Evolutionary conservation across 1,284 basidiomycete genomes (phyloP).

Genomic region (Leucoagaricus sp.): DNA sequence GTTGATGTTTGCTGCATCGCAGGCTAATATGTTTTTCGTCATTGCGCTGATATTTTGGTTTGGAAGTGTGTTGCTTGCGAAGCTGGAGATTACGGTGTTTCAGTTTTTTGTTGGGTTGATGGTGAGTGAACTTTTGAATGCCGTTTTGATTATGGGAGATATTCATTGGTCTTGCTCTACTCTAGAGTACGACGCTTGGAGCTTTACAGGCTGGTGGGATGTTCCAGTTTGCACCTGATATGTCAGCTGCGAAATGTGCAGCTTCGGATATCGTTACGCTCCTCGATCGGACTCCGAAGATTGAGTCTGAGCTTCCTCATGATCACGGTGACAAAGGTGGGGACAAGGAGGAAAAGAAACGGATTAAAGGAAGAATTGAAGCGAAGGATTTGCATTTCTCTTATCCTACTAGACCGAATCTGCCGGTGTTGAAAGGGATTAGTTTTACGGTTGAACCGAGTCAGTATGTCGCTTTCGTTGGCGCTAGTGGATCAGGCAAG

Average conservation of each 20-base stretch:
- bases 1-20: conserved; percentile 74
- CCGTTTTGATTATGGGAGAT: not conserved
- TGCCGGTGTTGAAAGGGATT: conserved; percentile 79
- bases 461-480: conserved; percentile 87
- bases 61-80: conserved; percentile 65
- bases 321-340: conserved; percentile 58
- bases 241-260: conserved; percentile 80
- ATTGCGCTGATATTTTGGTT: conserved; percentile 88
- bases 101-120: conserved; percentile 83
- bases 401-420: conserved; percentile 85
- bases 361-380: conserved; percentile 65
- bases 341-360: conserved; percentile 34
- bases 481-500: conserved; percentile 85
- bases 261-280: conserved; percentile 74
- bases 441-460: conserved; percentile 81
- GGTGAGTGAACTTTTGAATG: conserved; percentile 38
- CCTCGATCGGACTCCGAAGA: conserved; percentile 73
- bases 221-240: conserved; percentile 89
- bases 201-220: conserved; percentile 79
- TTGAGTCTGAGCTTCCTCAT: conserved; percentile 65
- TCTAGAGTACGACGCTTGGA: conserved; percentile 63
- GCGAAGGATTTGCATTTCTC: conserved; percentile 87
- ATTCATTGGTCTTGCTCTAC: no score
- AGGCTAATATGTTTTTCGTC: conserved; percentile 74
- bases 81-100: conserved; percentile 53